Evolutionary conservation across 352 stramenopile genomes (phyloP), one percentile per base, ranked within the genome.

Genomic region (Phytophthora podocarpi): DNA sequence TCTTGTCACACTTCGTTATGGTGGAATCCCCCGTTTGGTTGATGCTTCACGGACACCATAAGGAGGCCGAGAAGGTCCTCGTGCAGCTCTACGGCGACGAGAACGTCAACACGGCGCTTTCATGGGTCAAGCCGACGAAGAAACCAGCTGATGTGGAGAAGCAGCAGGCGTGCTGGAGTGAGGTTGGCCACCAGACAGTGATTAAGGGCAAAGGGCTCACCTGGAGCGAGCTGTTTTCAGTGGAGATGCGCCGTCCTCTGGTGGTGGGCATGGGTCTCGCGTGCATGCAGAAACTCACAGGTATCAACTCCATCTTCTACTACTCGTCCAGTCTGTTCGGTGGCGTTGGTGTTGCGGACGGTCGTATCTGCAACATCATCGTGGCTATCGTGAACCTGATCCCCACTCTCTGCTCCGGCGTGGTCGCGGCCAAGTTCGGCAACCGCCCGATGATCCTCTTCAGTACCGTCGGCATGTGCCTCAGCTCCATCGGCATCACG

Each of bases 291-390:
- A 69, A 86, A 35, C 50, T 86, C 49, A 65, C 61, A 1, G 77
- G 74, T 37, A 82, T 86, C 46, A 82, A 83, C 50, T 63, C 74
- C 5, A 64, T 82, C 39, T 78, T 80, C 49, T 76, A 72, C 56
- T 82, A 86, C 68, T 84, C 76, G 34, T 81, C 71, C 16, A 63
- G 43, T 15, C 61, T 82, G n/a, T 80, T 80, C 26, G 46, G 56
- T n/a, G 51, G 45, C 18, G 53, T 67, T 12, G 73, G 73, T 5
- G 46, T 82, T 5, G 42, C 30, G 10, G 64, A 82, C 27, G 42
- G 34, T 0, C 74, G 74, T 8, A 28, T 80, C 39, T 62, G 63
- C 47, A 71, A 60, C 30, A 61, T 79, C 32, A 78, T 80, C 36
- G 54, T 82, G 37, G 59, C 49, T 13, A 70, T 73, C 36, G 59